A percentile compares a stretch with the other conserved stretches of the same genome.
phyloP scores from a whole-genome alignment of 2,329 filamentous ascomycete genomes.

The Penicillium expansum region DNA sequence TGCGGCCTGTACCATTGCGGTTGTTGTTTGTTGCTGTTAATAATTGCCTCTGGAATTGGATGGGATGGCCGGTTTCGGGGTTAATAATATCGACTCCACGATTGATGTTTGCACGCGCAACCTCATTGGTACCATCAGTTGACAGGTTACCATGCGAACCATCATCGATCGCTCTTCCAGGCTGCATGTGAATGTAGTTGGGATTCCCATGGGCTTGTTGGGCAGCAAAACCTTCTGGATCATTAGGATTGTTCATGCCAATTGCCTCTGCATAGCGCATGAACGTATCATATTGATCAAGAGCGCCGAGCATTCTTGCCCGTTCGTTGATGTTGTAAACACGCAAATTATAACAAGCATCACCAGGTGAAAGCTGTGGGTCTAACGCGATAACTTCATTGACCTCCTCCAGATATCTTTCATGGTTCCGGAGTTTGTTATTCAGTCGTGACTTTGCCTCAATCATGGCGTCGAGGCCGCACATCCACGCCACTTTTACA shows the following conservation, averaged over 20 bases:
- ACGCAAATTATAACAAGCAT: not conserved
- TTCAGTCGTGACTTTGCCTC: not conserved
- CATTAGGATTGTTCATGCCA: not conserved
- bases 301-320: not conserved
- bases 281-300: not conserved
- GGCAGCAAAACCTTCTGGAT: not conserved
- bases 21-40: not conserved
- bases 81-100: not conserved
- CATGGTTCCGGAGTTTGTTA: not conserved
- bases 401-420: not conserved
- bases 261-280: not conserved
- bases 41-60: not conserved
- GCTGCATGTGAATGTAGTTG: too few species aligned
- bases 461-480: too few species aligned
- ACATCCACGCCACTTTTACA: not conserved
- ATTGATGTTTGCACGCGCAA: not conserved
- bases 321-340: not conserved
- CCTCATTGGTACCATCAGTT: not conserved
- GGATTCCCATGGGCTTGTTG: not conserved
- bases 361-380: not conserved
- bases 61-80: not conserved
- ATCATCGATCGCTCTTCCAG: too few species aligned
- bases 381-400: conserved; percentile 2
- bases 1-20: not conserved
- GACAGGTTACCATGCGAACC: not conserved